phyloP scores from a whole-genome alignment of 345 rosid species.

The Eucalyptus microcorys region DNA sequence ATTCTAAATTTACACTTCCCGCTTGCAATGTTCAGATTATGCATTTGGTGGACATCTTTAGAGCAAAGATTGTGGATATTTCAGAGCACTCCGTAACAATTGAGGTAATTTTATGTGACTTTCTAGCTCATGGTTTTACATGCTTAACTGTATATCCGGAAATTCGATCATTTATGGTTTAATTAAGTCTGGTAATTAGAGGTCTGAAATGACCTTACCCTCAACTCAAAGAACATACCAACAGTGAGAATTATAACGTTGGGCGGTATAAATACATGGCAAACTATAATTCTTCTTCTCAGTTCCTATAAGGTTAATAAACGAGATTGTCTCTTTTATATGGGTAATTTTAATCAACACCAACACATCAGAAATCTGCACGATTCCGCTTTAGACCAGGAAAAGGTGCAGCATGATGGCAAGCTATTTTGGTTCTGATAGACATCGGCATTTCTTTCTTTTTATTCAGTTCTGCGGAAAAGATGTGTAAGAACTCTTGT shows the following conservation, averaged over 20 bases:
- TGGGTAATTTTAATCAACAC: neutral
- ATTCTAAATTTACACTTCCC: neutral
- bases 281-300: neutral
- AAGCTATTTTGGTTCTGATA: neutral
- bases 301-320: neutral
- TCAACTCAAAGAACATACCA: neutral
- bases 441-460: neutral
- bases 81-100: constrained; percentile 64
- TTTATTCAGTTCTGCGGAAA: neutral
- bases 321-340: neutral
- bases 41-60: constrained; percentile 87
- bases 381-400: neutral
- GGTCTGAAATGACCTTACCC: neutral
- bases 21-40: constrained; percentile 43
- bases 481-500: neutral
- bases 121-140: neutral
- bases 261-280: neutral
- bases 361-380: neutral
- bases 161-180: neutral
- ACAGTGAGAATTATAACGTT: neutral
- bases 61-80: constrained; percentile 79
- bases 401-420: neutral
- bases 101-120: constrained; percentile 38
- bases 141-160: neutral
- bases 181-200: neutral